Percentiles rank a stretch among this genome's conserved stretches.
These are phyloP conservation scores for Cladosporium colombiae DNA, from an alignment of 2,329 filamentous ascomycete genomes.

Conservation along the genomic window DNA sequence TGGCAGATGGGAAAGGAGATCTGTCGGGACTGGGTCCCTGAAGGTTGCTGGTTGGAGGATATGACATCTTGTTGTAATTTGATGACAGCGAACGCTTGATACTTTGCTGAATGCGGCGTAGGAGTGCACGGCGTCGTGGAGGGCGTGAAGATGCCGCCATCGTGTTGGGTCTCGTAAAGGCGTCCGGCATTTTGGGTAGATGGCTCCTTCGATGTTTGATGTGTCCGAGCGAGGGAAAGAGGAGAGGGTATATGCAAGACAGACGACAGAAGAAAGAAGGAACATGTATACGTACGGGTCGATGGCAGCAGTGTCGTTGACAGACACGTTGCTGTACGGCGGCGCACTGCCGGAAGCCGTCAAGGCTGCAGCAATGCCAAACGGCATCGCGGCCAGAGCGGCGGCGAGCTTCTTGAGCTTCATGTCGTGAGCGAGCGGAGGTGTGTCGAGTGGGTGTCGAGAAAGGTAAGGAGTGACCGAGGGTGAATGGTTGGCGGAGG, in stretches of 20 bases:
- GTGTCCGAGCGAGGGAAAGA: background rate
- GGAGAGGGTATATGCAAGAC: background rate
- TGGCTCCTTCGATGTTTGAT: background rate
- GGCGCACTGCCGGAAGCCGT: slow-evolving; percentile 9
- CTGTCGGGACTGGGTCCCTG: slow-evolving; percentile 5
- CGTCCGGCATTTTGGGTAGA: background rate
- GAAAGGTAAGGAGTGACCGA: slow-evolving; percentile 35
- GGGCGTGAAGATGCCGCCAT: background rate
- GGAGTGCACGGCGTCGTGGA: slow-evolving; percentile 5
- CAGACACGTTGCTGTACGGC: slow-evolving; percentile 11
- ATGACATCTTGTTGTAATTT: slow-evolving; percentile 16
- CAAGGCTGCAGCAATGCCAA: slow-evolving; percentile 10
- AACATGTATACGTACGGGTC: slow-evolving; percentile 11
- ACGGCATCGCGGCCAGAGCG: slow-evolving; percentile 17
- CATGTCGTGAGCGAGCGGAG: slow-evolving; percentile 19
- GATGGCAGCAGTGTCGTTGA: background rate
- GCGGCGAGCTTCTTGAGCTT: slow-evolving; percentile 24
- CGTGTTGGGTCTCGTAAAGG: background rate
- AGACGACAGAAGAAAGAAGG: background rate
- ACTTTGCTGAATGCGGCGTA: slow-evolving; percentile 17
- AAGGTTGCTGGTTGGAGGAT: background rate
- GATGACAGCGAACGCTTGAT: slow-evolving; percentile 10
- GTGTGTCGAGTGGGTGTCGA: slow-evolving; percentile 15
- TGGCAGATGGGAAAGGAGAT: background rate
- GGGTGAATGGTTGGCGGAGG: slow-evolving; percentile 27